Evolutionary conservation across 108 stramenopile species (phyloP), one percentile per base, ranked within the genome.

Genomic region (Epithemia pelagica): DNA sequence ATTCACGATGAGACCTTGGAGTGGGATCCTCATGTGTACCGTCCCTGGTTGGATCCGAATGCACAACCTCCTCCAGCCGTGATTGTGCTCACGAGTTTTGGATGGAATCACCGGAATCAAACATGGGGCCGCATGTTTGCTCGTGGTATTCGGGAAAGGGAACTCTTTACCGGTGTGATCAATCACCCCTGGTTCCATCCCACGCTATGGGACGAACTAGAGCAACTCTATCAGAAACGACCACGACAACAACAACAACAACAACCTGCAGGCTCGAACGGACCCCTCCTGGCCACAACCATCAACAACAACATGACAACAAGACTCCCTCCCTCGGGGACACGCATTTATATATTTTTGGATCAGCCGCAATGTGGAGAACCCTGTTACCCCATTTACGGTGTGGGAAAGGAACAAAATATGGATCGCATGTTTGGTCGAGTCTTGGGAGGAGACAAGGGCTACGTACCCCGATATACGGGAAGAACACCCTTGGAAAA

Each of bases 121-220:
- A 68, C 61, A 5, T 22, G 22, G 15, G 10, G 32, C 29, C 70
- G 63, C 2, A 10, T 62, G 21, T 0, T 2, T 62, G 46, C 26
- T 8, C 54, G 33, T 63, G n/a, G n/a, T n/a, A n/a, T n/a, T n/a
- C n/a, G n/a, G n/a, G n/a, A n/a, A n/a, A n/a, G n/a, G n/a, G n/a
- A 69, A 22, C 1, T 77, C 1, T 56, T 66, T 24, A 3, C 67
- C 3, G 81, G 62, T 0, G 30, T 82, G 1, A 54, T 73, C 26
- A 74, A 82, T 29, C 81, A 82, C 66, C 81, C 81, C 0, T 69
- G 56, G 57, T 82, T 72, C 31, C 63, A 78, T 54, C 77, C 81
- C 15, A 69, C 74, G 0, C 66, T 32, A 5, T 82, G 74, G 74
- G 67, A 68, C 25, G 70, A 74, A 22, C n/a, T n/a, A n/a, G n/a